Evolutionary conservation across 345 rosid species (phyloP), one percentile per base, ranked within the genome.

Genomic region (Streptanthus diversifolius): DNA sequence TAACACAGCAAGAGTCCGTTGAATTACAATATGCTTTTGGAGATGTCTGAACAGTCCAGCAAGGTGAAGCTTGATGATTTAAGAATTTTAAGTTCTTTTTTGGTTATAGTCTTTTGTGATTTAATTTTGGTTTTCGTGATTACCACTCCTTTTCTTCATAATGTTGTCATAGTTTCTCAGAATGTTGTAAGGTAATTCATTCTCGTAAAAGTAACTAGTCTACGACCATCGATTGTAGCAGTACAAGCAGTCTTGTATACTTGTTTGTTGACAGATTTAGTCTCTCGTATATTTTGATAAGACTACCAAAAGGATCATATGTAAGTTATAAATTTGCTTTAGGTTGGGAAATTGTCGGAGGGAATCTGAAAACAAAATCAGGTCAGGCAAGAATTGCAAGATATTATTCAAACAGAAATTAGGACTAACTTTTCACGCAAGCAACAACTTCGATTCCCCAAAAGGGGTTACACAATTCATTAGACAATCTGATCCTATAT

Each of bases 381-480:
- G 32, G 59, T 9, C 51, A 61, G 11, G 62, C 48, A 5, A 24
- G 37, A 6, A 47, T 14, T 22, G 39, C 29, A 63, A 63, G 27
- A 73, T 56, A 47, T 15, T 15, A 39, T 48, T 48, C 14, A 58
- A 32, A 37, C 37, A 48, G 25, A 66, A 44, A 27, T 39, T 33
- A 17, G 27, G 44, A 63, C 33, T 36, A 73, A 56, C 66, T 49
- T 74, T 47, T 66, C 66, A 57, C 53, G 56, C 68, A 68, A 75
- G 69, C 48, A 75, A 68, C 74, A 75, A 17, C 15, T 12, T n/a
- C 0, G n/a, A 74, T 57, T 37, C 67, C 55, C 61, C 5, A 75
- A 19, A 41, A 47, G 47, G 74, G 79, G 57, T 68, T 61, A 61
- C 70, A 68, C 41, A 75, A 56, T 74, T 67, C 79, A 49, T 33